A percentile compares a stretch with the other conserved stretches of the same genome.
Evolutionary conservation across 441 rosid genomes (phyloP).

Genomic region (Eruca vesicaria): DNA sequence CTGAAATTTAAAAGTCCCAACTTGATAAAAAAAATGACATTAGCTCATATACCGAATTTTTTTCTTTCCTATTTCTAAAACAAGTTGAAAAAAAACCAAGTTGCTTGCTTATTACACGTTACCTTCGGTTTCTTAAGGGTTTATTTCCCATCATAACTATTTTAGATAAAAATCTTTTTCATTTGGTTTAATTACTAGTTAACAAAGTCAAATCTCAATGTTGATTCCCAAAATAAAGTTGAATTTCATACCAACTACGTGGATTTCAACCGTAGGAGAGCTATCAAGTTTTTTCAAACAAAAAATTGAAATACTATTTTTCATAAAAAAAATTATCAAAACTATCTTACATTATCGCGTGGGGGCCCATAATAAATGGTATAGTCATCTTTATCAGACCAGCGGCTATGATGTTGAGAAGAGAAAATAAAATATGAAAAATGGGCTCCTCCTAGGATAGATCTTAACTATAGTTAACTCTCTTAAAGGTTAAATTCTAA

Average conservation of each 20-base stretch:
- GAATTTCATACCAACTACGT: slow-evolving; percentile 8
- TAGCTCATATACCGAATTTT: not conserved
- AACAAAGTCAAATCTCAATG: slow-evolving; percentile 17
- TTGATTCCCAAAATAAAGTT: not conserved
- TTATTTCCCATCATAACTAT: not conserved
- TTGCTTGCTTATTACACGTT: slow-evolving; percentile 4
- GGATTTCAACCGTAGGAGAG: slow-evolving; percentile 1
- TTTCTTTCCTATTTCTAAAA: not conserved
- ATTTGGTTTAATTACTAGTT: not conserved
- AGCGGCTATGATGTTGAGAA: slow-evolving; percentile 6
- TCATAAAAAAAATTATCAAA: not conserved
- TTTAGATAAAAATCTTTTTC: not conserved
- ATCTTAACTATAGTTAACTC: slow-evolving; percentile 26
- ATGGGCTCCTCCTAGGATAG: slow-evolving; percentile 12
- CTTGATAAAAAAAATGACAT: not conserved
- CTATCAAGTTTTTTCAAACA: slow-evolving; percentile 5
- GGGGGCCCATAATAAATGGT: slow-evolving; percentile 22
- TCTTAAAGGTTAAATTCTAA: not conserved
- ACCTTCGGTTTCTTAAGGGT: not conserved
- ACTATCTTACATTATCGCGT: slow-evolving; percentile 14
- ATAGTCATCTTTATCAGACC: slow-evolving; percentile 21
- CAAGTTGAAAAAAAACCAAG: slow-evolving; percentile 5
- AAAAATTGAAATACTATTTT: not conserved
- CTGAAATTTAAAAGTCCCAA: not conserved
- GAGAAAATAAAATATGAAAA: not conserved